phyloP scores from a whole-genome alignment of 768 basidiomycete genomes.

The Psilocybe azurescens region DNA sequence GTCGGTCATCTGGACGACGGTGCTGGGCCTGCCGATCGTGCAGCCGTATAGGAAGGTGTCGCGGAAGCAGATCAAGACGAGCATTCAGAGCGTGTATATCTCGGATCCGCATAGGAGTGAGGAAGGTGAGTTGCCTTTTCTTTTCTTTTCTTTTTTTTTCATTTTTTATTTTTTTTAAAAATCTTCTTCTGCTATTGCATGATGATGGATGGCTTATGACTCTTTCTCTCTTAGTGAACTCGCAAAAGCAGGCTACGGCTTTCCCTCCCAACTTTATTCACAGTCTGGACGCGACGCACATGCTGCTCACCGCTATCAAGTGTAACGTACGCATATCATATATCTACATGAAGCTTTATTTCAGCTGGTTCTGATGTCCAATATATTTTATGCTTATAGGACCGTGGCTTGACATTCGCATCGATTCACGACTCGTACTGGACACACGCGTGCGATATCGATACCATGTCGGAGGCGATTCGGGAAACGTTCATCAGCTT shows the following conservation, averaged over 20 bases:
- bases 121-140: conserved; percentile 50
- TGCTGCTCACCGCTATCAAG: conserved; percentile 95
- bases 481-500: conserved; percentile 93
- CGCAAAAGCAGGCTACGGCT: conserved; percentile 89
- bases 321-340: conserved; percentile 72
- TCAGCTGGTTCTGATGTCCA: conserved; percentile 3
- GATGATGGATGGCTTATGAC: too few species aligned
- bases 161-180: too few species aligned
- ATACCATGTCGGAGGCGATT: conserved; percentile 88
- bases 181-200: too few species aligned
- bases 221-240: conserved; percentile 57
- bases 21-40: conserved; percentile 92
- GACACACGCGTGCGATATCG: conserved; percentile 91
- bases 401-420: conserved; percentile 81
- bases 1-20: conserved; percentile 94
- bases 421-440: conserved; percentile 99
- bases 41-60: conserved; percentile 92
- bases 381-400: conserved; percentile 47
- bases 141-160: too few species aligned
- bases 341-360: background rate
- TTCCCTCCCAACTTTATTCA: conserved; percentile 99
- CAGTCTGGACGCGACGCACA: conserved; percentile 96
- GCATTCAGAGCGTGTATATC: conserved; percentile 87
- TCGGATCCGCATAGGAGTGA: conserved; percentile 81
- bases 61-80: conserved; percentile 84